These are phyloP conservation scores for Parathielavia hyrcaniae DNA, from an alignment of 495 filamentous ascomycete species.

Conservation along the genomic window DNA sequence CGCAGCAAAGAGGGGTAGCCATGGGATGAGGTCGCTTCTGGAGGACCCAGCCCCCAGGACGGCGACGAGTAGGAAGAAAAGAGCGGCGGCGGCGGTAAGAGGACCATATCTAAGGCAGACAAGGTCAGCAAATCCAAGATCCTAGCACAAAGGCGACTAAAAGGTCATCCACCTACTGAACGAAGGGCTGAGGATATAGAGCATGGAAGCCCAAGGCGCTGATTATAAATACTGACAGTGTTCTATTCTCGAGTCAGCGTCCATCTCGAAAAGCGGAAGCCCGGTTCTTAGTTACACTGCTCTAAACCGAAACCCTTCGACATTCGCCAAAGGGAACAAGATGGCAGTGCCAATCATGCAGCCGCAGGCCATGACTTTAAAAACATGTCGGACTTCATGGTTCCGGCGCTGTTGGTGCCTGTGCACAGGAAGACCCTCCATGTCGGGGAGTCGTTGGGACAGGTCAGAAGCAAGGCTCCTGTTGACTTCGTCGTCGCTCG, in stretches of 20 bases:
- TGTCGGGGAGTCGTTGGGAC: slow-evolving; percentile 1
- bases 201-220: slow-evolving; percentile 20
- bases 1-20: slow-evolving; percentile 25
- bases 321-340: slow-evolving; percentile 26
- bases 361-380: slow-evolving; percentile 30
- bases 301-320: slow-evolving; percentile 24
- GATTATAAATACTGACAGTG: slow-evolving; percentile 27
- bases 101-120: slow-evolving; percentile 22
- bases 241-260: slow-evolving; percentile 21
- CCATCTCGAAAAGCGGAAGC: background rate
- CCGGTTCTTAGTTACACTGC: slow-evolving; percentile 29
- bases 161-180: slow-evolving; percentile 17
- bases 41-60: slow-evolving; percentile 17
- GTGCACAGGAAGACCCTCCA: slow-evolving; percentile 5
- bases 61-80: slow-evolving; percentile 19
- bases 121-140: background rate
- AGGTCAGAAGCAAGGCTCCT: background rate
- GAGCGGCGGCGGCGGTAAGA: slow-evolving; percentile 18
- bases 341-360: slow-evolving; percentile 35
- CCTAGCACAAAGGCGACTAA: background rate
- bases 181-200: slow-evolving; percentile 20
- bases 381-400: slow-evolving; percentile 4
- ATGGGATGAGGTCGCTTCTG: slow-evolving; percentile 23
- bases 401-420: slow-evolving; percentile 1
- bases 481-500: background rate